Conservation (phyloP, 345 rosid genomes). For the Punica granatum region DNA sequence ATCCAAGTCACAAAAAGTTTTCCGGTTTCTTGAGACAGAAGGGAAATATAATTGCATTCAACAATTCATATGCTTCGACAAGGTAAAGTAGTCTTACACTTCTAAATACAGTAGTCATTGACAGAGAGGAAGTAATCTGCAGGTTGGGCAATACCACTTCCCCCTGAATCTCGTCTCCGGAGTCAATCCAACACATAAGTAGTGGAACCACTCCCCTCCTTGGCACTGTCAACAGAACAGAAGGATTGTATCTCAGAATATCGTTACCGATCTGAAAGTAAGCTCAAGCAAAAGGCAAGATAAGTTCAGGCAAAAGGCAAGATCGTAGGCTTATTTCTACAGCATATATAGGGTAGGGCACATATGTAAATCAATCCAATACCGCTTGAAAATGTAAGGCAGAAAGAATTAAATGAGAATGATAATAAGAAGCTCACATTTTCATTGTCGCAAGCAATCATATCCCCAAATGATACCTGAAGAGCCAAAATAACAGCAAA, state of each 20-base stretch:
- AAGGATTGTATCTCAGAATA: slow-evolving; percentile 2
- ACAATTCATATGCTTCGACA: no score
- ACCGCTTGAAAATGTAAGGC: not conserved
- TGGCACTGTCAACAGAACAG: slow-evolving; percentile 52
- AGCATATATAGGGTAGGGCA: not conserved
- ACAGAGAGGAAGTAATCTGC: slow-evolving; percentile 55
- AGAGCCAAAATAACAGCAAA: slow-evolving; percentile 7
- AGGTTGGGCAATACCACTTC: slow-evolving; percentile 98
- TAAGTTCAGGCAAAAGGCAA: not conserved
- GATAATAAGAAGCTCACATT: slow-evolving; percentile 45
- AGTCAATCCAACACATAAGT: slow-evolving; percentile 90
- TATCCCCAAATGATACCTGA: slow-evolving; percentile 97
- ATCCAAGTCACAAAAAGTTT: not conserved
- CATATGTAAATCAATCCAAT: not conserved
- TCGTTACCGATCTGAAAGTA: not conserved
- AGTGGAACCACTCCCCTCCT: slow-evolving; percentile 99
- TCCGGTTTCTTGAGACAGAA: not conserved
- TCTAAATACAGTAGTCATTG: slow-evolving; percentile 17
- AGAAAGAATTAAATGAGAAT: not conserved
- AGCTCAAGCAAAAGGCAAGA: not conserved
- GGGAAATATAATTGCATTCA: not conserved
- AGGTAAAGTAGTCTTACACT: not conserved
- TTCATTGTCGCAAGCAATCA: slow-evolving; percentile 99
- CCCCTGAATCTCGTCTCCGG: slow-evolving; percentile 98
- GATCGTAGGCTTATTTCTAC: not conserved